These are phyloP conservation scores for Hibiscus trionum DNA, from an alignment of 345 rosid genomes.

Conservation along the genomic window DNA sequence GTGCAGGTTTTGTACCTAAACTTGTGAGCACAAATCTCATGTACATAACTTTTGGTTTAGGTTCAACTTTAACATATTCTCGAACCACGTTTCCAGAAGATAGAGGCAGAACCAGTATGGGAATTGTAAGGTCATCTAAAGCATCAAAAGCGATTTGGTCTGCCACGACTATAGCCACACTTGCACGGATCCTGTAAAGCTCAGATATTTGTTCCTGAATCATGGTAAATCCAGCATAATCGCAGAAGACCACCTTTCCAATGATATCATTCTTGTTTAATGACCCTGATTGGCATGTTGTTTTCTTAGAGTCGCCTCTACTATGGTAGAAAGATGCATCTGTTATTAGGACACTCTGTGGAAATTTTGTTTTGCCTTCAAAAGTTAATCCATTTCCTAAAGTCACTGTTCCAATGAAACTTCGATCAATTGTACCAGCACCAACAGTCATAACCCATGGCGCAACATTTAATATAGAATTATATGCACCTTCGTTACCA, in stretches of 20 bases:
- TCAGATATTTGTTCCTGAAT: constrained; percentile 13
- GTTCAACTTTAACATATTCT: background rate
- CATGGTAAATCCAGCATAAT: background rate
- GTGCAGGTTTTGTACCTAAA: background rate
- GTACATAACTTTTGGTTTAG: no score
- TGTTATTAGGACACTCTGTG: background rate
- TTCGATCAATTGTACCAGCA: constrained; percentile 36
- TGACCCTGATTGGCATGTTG: background rate
- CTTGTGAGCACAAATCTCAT: no score
- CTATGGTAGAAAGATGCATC: background rate
- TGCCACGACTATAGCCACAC: constrained; percentile 23
- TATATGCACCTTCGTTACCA: background rate
- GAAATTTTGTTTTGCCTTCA: background rate
- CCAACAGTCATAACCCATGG: constrained; percentile 45
- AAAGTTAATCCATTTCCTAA: constrained; percentile 18
- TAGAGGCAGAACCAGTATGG: background rate
- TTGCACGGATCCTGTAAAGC: constrained; percentile 28
- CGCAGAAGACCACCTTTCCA: constrained; percentile 35
- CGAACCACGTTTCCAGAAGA: background rate
- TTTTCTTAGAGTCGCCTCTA: background rate
- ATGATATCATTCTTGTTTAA: constrained; percentile 21
- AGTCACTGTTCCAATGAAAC: constrained; percentile 23
- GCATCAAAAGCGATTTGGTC: constrained; percentile 12
- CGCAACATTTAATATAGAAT: constrained; percentile 26
- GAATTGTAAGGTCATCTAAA: constrained; percentile 5